phyloP scores from a whole-genome alignment of 2,329 filamentous ascomycete genomes.

The Aspergillus luchuensis region DNA sequence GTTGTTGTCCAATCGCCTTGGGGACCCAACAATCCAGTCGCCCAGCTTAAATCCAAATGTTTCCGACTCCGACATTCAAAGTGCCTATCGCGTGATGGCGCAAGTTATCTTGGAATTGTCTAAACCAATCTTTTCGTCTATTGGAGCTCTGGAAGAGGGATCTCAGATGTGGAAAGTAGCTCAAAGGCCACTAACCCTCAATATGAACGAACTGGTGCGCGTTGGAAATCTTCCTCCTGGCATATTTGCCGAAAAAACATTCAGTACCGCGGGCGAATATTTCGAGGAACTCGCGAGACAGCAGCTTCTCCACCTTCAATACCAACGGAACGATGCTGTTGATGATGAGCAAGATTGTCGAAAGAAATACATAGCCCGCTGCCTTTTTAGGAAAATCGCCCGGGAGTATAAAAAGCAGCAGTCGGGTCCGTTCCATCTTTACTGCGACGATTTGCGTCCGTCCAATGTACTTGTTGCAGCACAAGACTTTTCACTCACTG shows the following conservation, averaged over 20 bases:
- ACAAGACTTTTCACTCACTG: not conserved
- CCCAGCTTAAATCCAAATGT: not conserved
- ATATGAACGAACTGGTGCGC: not conserved
- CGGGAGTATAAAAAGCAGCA: not conserved
- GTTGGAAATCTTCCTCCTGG: not conserved
- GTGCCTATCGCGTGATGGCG: not conserved
- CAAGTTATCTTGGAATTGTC: slow-evolving; percentile 1
- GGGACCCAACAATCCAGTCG: not conserved
- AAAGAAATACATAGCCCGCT: not conserved
- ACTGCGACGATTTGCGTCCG: not conserved
- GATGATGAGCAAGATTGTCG: not conserved
- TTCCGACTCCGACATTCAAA: not conserved
- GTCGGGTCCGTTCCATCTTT: not conserved
- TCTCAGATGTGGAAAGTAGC: not conserved
- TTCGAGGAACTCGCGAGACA: not conserved
- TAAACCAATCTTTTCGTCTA: not conserved
- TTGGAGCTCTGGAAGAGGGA: not conserved
- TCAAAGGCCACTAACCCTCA: not conserved
- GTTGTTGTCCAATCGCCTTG: not conserved
- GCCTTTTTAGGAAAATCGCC: not conserved
- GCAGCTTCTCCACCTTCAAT: not conserved
- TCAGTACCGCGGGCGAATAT: not conserved
- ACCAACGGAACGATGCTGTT: not conserved
- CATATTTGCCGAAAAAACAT: not conserved
- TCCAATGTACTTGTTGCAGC: not conserved